Evolutionary conservation across 1,284 basidiomycete genomes (phyloP).

Genomic region (Ganoderma lucidum): DNA sequence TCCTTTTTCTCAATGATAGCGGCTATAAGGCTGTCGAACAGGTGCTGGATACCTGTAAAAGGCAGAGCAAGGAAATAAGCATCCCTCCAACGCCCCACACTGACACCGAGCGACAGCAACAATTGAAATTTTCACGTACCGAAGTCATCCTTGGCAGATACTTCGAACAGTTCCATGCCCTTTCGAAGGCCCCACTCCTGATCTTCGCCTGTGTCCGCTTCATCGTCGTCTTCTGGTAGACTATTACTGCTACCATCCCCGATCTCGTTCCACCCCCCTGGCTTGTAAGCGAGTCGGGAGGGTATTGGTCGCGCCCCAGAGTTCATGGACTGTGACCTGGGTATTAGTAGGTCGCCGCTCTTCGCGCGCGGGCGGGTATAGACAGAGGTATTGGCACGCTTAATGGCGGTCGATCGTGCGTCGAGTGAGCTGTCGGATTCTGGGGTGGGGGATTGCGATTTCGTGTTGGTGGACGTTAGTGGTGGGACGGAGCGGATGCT

Average conservation of each 20-base stretch:
- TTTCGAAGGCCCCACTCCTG: constrained; percentile 80
- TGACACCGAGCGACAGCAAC: neutral
- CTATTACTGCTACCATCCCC: constrained; percentile 70
- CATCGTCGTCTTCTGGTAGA: constrained; percentile 71
- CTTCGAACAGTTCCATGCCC: constrained; percentile 86
- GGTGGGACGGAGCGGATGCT: constrained; percentile 62
- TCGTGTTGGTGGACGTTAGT: constrained; percentile 35
- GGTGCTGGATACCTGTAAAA: constrained; percentile 71
- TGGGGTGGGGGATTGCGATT: constrained; percentile 34
- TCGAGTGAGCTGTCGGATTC: constrained; percentile 36
- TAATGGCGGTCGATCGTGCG: constrained; percentile 40
- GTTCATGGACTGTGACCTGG: constrained; percentile 41
- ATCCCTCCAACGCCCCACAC: constrained; percentile 12
- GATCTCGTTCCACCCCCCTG: constrained; percentile 60
- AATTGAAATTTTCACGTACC: constrained; percentile 54
- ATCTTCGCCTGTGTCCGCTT: constrained; percentile 58
- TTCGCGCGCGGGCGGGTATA: constrained; percentile 43
- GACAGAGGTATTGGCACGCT: constrained; percentile 43
- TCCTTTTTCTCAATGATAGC: constrained; percentile 82
- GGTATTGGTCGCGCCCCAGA: constrained; percentile 37
- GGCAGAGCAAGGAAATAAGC: constrained; percentile 17
- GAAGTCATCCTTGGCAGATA: constrained; percentile 83
- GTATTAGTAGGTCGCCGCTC: constrained; percentile 42
- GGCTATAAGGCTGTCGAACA: constrained; percentile 80
- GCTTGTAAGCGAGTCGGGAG: constrained; percentile 59